A percentile compares a stretch with the other conserved stretches of the same genome.
Conservation (phyloP, 2,329 filamentous ascomycete species). For the Lachnellula occidentalis region DNA sequence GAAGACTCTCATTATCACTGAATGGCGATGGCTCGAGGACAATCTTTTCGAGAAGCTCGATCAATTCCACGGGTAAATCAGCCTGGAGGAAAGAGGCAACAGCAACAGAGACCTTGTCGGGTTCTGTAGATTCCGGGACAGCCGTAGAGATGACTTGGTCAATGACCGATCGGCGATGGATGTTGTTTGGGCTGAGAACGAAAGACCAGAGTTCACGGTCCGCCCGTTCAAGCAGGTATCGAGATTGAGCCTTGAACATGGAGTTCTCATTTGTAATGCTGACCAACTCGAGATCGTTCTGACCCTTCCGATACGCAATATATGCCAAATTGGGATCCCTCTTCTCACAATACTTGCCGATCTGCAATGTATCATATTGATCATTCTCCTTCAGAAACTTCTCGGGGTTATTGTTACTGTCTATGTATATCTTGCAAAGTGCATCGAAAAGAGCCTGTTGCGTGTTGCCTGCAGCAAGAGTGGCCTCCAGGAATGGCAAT, state of each 20-base stretch:
- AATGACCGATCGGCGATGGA: conserved; percentile 86
- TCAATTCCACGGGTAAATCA: conserved; percentile 88
- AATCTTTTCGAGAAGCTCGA: conserved; percentile 98
- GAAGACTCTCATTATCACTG: conserved; percentile 93
- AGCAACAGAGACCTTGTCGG: conserved; percentile 89
- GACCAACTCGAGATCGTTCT: conserved; percentile 95
- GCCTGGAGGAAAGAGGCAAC: conserved; percentile 89
- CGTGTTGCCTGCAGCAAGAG: conserved; percentile 82
- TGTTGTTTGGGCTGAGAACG: conserved; percentile 91
- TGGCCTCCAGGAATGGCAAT: conserved; percentile 91
- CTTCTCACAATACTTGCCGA: conserved; percentile 99
- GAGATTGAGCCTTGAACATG: conserved; percentile 98
- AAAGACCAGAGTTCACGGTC: conserved; percentile 92
- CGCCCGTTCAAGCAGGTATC: conserved; percentile 86
- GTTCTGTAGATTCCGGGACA: conserved; percentile 86
- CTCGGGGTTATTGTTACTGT: conserved; percentile 97
- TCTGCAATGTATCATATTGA: conserved; percentile 83
- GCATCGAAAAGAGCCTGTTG: conserved; percentile 97
- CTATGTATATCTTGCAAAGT: conserved; percentile 98
- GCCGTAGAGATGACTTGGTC: conserved; percentile 96
- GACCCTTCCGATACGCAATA: conserved; percentile 92
- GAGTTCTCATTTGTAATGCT: conserved; percentile 98
- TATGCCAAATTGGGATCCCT: conserved; percentile 76
- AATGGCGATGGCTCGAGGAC: conserved; percentile 99
- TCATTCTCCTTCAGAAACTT: conserved; percentile 97